A percentile compares a stretch with the other conserved stretches of the same genome.
phyloP scores from a whole-genome alignment of 2,329 filamentous ascomycete genomes.

The Xylariaceae sp. region DNA sequence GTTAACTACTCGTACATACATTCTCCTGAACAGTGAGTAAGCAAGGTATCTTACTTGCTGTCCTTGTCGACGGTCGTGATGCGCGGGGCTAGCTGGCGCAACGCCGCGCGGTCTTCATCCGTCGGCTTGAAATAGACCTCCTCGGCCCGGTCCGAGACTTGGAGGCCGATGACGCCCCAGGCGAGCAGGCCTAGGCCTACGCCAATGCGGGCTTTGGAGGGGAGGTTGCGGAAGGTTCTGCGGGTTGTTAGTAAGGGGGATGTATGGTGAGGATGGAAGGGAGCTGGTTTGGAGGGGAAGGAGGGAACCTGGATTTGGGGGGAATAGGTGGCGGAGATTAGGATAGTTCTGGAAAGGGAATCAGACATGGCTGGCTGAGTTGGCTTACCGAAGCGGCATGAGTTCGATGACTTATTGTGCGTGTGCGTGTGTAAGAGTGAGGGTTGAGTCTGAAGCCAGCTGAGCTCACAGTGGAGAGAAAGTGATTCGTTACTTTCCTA shows the following conservation, averaged over 20 bases:
- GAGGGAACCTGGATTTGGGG: background rate
- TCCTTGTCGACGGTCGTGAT: constrained; percentile 54
- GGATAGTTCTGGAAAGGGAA: background rate
- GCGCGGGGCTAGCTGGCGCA: constrained; percentile 57
- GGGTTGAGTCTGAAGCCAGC: constrained; percentile 3
- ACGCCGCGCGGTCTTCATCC: constrained; percentile 63
- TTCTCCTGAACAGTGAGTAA: too few relatives aligned
- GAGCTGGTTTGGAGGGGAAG: background rate
- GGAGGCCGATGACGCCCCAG: constrained; percentile 71
- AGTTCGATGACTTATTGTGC: constrained; percentile 1
- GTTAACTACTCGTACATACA: too few relatives aligned
- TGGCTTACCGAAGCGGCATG: constrained; percentile 24
- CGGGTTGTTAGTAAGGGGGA: background rate
- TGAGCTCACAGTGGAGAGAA: constrained; percentile 13
- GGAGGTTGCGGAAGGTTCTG: constrained; percentile 66
- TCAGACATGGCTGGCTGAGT: background rate
- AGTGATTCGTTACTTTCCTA: constrained; percentile 11
- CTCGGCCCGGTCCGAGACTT: constrained; percentile 67
- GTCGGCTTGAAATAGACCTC: constrained; percentile 66
- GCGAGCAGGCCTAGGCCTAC: constrained; percentile 70
- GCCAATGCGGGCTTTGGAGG: constrained; percentile 62
- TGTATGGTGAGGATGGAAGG: background rate
- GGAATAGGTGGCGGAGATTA: background rate
- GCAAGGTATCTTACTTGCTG: background rate
- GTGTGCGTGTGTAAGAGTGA: background rate